phyloP scores from a whole-genome alignment of 768 basidiomycete genomes.

The Amanita rimosa region DNA sequence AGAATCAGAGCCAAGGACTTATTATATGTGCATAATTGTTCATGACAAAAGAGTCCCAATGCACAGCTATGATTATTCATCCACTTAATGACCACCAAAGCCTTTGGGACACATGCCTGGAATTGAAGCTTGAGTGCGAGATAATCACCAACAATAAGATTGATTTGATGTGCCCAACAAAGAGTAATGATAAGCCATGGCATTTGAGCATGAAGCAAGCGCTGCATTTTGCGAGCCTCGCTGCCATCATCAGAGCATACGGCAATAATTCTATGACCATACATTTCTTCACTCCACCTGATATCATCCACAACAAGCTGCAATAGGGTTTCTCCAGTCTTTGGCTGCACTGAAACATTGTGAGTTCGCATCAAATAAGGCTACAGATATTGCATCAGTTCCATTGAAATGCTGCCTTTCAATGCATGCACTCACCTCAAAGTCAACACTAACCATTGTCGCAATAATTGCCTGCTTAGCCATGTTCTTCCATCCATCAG shows the following conservation, averaged over 20 bases:
- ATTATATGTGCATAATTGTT: no score
- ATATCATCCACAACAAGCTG: constrained; percentile 12
- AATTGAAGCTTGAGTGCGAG: constrained; percentile 11
- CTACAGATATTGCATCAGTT: constrained; percentile 1
- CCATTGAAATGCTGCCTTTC: not conserved
- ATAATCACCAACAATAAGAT: constrained; percentile 24
- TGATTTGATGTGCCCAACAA: constrained; percentile 21
- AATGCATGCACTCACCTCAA: constrained; percentile 12
- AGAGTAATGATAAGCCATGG: no score
- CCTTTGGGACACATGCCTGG: constrained; percentile 11
- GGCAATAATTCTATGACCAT: no score
- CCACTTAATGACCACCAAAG: constrained; percentile 13
- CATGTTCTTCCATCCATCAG: constrained; percentile 20
- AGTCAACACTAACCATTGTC: constrained; percentile 15
- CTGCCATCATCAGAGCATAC: constrained; percentile 14
- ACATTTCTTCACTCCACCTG: no score
- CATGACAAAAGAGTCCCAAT: constrained; percentile 15
- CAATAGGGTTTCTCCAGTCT: constrained; percentile 16
- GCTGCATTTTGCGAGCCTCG: constrained; percentile 12
- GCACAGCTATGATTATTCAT: no score
- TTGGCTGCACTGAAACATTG: constrained; percentile 12
- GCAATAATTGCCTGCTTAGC: constrained; percentile 14
- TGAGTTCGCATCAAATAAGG: constrained; percentile 13
- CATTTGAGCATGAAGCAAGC: constrained; percentile 7
- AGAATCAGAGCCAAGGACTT: constrained; percentile 15